Evolutionary conservation across 2,329 filamentous ascomycete species (phyloP).

Genomic region (Alternaria viburni): DNA sequence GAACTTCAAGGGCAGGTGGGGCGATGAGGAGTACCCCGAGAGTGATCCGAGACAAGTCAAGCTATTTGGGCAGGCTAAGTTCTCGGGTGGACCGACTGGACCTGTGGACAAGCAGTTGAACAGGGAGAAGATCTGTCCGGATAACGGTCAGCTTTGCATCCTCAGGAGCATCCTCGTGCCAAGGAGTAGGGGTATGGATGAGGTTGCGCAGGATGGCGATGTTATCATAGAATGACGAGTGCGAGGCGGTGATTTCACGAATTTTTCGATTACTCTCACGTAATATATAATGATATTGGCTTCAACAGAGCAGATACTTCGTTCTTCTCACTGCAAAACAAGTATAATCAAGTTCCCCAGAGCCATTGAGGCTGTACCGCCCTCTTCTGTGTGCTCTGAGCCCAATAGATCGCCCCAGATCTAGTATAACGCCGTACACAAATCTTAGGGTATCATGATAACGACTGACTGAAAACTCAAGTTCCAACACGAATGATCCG

Average conservation of each 20-base stretch:
- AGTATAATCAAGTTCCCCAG: background rate
- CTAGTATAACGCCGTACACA: background rate
- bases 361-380: background rate
- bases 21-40: conserved; percentile 64
- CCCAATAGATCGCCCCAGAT: background rate
- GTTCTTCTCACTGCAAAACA: background rate
- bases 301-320: background rate
- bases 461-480: background rate
- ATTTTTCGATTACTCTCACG: background rate
- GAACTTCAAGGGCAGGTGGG: conserved; percentile 66
- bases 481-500: background rate
- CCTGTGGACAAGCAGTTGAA: conserved; percentile 66
- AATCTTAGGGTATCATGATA: background rate
- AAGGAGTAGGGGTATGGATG: conserved; percentile 18
- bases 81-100: conserved; percentile 64
- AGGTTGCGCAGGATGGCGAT: conserved; percentile 10
- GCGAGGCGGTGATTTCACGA: background rate
- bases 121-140: conserved; percentile 63
- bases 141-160: conserved; percentile 55
- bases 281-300: background rate
- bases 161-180: conserved; percentile 51
- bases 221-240: conserved; percentile 3
- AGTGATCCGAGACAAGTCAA: conserved; percentile 58
- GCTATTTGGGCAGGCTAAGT: conserved; percentile 56
- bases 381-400: background rate